Conservation (phyloP, 1,284 basidiomycete species). For the Mycena sp. region DNA sequence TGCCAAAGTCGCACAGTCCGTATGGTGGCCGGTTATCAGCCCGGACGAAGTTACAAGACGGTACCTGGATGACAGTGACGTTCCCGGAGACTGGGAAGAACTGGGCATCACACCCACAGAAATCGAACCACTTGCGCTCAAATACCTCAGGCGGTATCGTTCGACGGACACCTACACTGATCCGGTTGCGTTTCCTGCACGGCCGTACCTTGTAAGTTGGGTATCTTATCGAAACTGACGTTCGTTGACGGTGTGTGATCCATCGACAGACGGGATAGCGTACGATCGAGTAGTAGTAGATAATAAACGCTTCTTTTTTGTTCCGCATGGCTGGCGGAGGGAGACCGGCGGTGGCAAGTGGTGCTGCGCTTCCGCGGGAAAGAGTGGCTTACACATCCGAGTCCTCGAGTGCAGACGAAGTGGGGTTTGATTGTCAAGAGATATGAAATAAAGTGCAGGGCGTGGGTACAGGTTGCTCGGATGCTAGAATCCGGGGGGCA, state of each 20-base stretch:
- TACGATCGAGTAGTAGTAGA: constrained; percentile 20
- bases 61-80: constrained; percentile 85
- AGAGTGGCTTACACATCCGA: too few relatives aligned
- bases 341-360: background rate
- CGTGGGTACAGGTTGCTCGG: constrained; percentile 23
- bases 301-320: constrained; percentile 14
- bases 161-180: constrained; percentile 43
- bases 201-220: constrained; percentile 42
- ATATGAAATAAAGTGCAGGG: constrained; percentile 7
- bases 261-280: constrained; percentile 17
- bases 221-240: constrained; percentile 38
- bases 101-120: constrained; percentile 80
- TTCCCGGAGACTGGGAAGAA: constrained; percentile 70
- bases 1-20: constrained; percentile 73
- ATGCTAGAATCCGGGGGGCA: constrained; percentile 66
- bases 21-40: constrained; percentile 95
- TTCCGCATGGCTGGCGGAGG: background rate
- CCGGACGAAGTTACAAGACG: constrained; percentile 93
- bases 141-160: constrained; percentile 91
- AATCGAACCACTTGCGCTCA: constrained; percentile 91
- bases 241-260: background rate
- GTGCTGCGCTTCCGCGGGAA: constrained; percentile 25
- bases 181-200: constrained; percentile 33
- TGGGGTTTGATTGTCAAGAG: constrained; percentile 7
- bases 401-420: too few relatives aligned